phyloP scores from a whole-genome alignment of 2,329 filamentous ascomycete species.

The Hyphodiscus sp. region DNA sequence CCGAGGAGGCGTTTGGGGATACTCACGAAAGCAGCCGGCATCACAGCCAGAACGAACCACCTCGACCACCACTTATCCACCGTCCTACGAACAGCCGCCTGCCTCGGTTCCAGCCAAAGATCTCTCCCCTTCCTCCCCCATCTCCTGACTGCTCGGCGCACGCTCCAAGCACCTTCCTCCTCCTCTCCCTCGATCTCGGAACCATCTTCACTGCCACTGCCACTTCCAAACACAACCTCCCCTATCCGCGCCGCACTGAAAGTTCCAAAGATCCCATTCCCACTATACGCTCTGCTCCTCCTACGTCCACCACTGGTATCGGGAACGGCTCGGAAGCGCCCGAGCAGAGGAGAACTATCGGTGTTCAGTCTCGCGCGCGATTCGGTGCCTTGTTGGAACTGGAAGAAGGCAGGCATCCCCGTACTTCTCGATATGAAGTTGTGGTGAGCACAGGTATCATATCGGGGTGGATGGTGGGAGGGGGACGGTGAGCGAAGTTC shows the following conservation, averaged over 20 bases:
- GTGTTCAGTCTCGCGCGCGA: slow-evolving; percentile 42
- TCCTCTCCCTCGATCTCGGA: slow-evolving; percentile 30
- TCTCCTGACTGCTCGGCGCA: slow-evolving; percentile 19
- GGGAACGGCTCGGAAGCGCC: slow-evolving; percentile 59
- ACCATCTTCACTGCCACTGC: slow-evolving; percentile 31
- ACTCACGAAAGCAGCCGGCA: slow-evolving; percentile 55
- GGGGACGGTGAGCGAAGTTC: neutral
- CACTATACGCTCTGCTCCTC: slow-evolving; percentile 19
- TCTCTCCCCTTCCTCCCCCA: slow-evolving; percentile 36
- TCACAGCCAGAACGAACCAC: slow-evolving; percentile 52
- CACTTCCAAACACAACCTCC: slow-evolving; percentile 43
- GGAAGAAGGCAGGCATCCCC: slow-evolving; percentile 58
- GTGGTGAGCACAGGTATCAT: neutral
- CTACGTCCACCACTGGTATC: slow-evolving; percentile 30
- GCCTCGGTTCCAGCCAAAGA: slow-evolving; percentile 55
- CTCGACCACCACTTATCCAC: slow-evolving; percentile 59
- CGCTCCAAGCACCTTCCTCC: slow-evolving; percentile 14
- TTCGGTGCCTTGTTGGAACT: slow-evolving; percentile 60
- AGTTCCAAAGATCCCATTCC: slow-evolving; percentile 15
- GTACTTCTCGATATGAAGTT: slow-evolving; percentile 5
- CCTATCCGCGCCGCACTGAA: slow-evolving; percentile 14
- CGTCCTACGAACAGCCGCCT: slow-evolving; percentile 49
- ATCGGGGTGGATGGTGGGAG: neutral
- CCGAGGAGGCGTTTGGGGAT: neutral
- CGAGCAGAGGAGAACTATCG: slow-evolving; percentile 54